These are phyloP conservation scores for Aspergillus caelatus DNA, from an alignment of 2,329 filamentous ascomycete genomes.

Conservation along the genomic window DNA sequence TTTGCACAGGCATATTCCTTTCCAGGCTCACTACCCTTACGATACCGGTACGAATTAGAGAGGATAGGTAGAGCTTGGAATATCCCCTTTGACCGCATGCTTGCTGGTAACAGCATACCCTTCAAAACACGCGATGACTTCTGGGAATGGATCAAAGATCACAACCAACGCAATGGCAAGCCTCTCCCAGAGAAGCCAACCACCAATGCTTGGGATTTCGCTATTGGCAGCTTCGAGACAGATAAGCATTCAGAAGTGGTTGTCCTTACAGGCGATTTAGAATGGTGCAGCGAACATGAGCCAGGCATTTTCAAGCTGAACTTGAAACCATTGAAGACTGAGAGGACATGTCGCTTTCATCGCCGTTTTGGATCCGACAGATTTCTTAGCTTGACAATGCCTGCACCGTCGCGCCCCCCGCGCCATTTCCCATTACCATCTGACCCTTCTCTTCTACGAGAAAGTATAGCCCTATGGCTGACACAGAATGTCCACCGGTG, in stretches of 20 bases:
- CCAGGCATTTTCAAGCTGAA: conserved; percentile 41
- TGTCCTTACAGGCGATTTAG: conserved; percentile 43
- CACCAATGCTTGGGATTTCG: conserved; percentile 37
- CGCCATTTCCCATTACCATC: conserved; percentile 24
- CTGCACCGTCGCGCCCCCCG: conserved; percentile 33
- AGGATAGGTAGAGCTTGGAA: conserved; percentile 35
- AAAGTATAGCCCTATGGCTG: conserved; percentile 45
- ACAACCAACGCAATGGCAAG: conserved; percentile 26
- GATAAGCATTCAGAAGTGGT: conserved; percentile 41
- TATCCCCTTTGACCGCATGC: conserved; percentile 31
- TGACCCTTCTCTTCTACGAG: conserved; percentile 31
- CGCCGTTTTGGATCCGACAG: conserved; percentile 51
- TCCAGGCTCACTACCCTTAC: conserved; percentile 31
- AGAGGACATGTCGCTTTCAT: conserved; percentile 48
- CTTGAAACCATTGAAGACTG: conserved; percentile 45
- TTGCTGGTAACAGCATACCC: conserved; percentile 28
- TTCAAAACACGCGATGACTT: conserved; percentile 34
- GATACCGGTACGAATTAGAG: conserved; percentile 43
- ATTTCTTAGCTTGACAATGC: conserved; percentile 47
- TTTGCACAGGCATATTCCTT: conserved; percentile 36
- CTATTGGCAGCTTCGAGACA: conserved; percentile 34
- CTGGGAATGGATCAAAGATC: conserved; percentile 35
- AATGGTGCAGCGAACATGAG: conserved; percentile 38
- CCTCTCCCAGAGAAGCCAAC: conserved; percentile 36
- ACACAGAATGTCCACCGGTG: conserved; percentile 41